A percentile compares a stretch with the other conserved stretches of the same genome.
Evolutionary conservation across 2,329 filamentous ascomycete genomes (phyloP).

Genomic region (Sporothrix globosa): DNA sequence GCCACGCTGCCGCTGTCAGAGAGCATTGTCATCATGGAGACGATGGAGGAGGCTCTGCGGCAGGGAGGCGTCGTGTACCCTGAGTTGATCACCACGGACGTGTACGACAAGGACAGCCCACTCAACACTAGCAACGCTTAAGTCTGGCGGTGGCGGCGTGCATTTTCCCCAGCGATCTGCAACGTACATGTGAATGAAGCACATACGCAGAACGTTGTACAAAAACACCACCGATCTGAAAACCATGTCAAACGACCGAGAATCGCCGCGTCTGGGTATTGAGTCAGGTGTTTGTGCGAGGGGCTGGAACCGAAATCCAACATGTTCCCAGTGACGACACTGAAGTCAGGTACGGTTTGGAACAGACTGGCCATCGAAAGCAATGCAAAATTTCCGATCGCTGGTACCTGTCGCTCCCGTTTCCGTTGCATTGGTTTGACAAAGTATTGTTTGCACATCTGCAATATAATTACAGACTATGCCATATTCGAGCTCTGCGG

Average conservation of each 20-base stretch:
- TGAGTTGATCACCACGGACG: slow-evolving; percentile 59
- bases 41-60: slow-evolving; percentile 59
- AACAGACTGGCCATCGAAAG: too few relatives aligned
- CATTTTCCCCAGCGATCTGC: neutral
- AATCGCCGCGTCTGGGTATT: slow-evolving; percentile 12
- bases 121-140: slow-evolving; percentile 58
- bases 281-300: slow-evolving; percentile 10
- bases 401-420: neutral
- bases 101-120: slow-evolving; percentile 63
- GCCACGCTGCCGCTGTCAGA: slow-evolving; percentile 70
- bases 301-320: neutral
- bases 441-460: slow-evolving; percentile 3
- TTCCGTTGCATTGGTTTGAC: slow-evolving; percentile 1
- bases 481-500: neutral
- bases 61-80: slow-evolving; percentile 60
- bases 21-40: slow-evolving; percentile 83
- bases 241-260: slow-evolving; percentile 8
- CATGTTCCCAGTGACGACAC: neutral
- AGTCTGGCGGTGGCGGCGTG: neutral
- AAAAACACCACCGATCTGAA: neutral
- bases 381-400: neutral
- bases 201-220: neutral
- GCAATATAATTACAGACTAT: neutral
- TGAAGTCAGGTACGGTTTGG: neutral
- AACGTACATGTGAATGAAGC: neutral